Percentiles rank a stretch among this genome's conserved stretches.
Conservation (phyloP, 768 basidiomycete genomes). For the Termitomyces bulborhizus region DNA sequence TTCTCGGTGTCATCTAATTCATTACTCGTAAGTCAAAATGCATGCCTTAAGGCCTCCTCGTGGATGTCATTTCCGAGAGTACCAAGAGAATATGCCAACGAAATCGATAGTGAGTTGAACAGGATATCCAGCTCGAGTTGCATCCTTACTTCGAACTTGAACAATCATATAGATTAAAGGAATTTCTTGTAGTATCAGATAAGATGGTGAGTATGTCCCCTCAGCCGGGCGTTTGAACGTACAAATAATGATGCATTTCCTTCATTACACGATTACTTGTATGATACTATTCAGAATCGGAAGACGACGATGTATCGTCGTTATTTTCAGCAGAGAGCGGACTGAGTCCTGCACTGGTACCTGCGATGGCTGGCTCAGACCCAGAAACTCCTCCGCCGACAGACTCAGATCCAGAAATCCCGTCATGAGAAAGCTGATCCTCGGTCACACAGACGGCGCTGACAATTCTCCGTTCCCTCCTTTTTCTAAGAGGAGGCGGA, state of each 20-base stretch:
- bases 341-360: conserved; percentile 27
- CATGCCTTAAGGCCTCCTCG: conserved; percentile 1
- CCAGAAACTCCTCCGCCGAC: not conserved
- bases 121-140: too few relatives aligned
- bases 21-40: not conserved
- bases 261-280: not conserved
- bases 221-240: too few relatives aligned
- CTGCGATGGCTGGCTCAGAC: conserved; percentile 16
- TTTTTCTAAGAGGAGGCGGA: conserved; percentile 20
- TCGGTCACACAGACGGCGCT: conserved; percentile 47
- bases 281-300: conserved; percentile 9
- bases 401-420: not conserved
- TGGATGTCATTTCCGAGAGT: not conserved
- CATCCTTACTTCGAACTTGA: too few relatives aligned
- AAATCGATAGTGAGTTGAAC: not conserved
- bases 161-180: too few relatives aligned
- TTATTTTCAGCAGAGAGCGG: conserved; percentile 14
- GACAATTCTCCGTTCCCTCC: conserved; percentile 44
- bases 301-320: conserved; percentile 13
- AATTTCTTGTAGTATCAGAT: not conserved
- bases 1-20: not conserved
- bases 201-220: not conserved
- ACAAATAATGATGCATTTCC: too few relatives aligned
- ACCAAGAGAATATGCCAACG: not conserved
- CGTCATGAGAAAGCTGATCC: not conserved